Percentiles rank a stretch among this genome's conserved stretches.
Evolutionary conservation across 129 eudicot genomes (phyloP).

Genomic region (Sambucus nigra): DNA sequence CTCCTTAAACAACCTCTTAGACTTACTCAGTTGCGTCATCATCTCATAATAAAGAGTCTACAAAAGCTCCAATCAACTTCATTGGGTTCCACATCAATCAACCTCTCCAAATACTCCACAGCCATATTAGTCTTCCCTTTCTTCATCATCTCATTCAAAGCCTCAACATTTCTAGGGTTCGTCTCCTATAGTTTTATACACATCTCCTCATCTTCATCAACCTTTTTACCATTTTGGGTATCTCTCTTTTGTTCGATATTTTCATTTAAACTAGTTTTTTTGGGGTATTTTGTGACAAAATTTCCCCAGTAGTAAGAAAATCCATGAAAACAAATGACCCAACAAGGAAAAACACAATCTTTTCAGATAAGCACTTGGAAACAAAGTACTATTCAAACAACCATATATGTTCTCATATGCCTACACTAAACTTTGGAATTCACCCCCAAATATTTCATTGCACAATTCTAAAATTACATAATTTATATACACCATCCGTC

Average conservation of each 20-base stretch:
- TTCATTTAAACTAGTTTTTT: constrained; percentile 18
- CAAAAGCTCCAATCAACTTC: constrained; percentile 95
- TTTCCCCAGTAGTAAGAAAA: constrained; percentile 28
- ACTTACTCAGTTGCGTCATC: constrained; percentile 57
- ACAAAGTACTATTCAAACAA: no score
- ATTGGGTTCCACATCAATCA: constrained; percentile 54
- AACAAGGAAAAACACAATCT: constrained; percentile 37
- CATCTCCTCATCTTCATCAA: no score
- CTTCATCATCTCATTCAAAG: constrained; percentile 64
- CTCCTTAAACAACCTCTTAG: constrained; percentile 56
- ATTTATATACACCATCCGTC: no score
- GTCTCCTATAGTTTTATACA: constrained; percentile 40
- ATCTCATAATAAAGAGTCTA: constrained; percentile 85
- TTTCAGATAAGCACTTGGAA: constrained; percentile 30
- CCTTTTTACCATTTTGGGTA: constrained; percentile 17
- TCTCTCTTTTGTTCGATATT: constrained; percentile 23
- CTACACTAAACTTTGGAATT: no score
- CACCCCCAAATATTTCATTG: no score
- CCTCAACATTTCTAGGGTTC: constrained; percentile 50
- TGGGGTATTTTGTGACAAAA: no score
- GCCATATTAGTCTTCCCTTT: constrained; percentile 66
- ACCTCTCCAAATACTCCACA: constrained; percentile 59
- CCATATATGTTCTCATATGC: no score
- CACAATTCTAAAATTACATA: no score
- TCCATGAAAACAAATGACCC: constrained; percentile 79